Evolutionary conservation across 1,139 yeast species (phyloP).

Genomic region (Scheffersomyces cryptocercus): DNA sequence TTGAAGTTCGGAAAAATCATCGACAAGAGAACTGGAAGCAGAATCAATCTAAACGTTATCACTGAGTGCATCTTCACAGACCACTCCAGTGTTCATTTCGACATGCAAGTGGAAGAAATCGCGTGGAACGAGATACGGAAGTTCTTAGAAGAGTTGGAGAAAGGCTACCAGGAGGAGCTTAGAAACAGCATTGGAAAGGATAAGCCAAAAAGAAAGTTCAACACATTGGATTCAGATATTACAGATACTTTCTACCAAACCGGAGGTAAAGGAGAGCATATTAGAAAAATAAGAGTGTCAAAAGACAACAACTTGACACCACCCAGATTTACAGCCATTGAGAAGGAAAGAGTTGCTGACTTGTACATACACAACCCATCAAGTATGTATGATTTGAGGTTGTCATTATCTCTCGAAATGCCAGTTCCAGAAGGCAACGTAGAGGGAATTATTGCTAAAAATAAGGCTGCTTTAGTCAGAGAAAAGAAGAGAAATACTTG

Average conservation of each 20-base stretch:
- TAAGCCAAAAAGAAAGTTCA: conserved; percentile 42
- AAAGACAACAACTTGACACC: conserved; percentile 60
- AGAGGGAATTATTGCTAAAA: conserved; percentile 36
- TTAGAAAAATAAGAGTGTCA: conserved; percentile 63
- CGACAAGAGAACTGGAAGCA: conserved; percentile 62
- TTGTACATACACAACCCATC: conserved; percentile 74
- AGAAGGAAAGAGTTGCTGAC: conserved; percentile 71
- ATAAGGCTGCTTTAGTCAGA: conserved; percentile 54
- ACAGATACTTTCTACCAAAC: conserved; percentile 44
- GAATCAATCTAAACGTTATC: conserved; percentile 70
- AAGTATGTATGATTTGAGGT: conserved; percentile 71
- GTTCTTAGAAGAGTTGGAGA: conserved; percentile 58
- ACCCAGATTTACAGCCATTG: conserved; percentile 67
- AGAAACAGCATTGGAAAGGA: conserved; percentile 14
- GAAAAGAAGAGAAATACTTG: conserved; percentile 65
- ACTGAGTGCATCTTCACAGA: conserved; percentile 72
- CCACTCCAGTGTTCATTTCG: conserved; percentile 60
- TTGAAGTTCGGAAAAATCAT: conserved; percentile 77
- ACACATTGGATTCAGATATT: conserved; percentile 40
- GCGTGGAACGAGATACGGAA: conserved; percentile 62
- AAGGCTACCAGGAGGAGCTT: conserved; percentile 30
- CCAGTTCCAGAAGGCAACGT: conserved; percentile 63
- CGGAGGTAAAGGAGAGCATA: conserved; percentile 49
- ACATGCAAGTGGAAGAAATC: conserved; percentile 68
- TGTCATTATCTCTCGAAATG: conserved; percentile 74